phyloP scores from a whole-genome alignment of 108 stramenopile species.

The Nannochloropsis oceanica region DNA sequence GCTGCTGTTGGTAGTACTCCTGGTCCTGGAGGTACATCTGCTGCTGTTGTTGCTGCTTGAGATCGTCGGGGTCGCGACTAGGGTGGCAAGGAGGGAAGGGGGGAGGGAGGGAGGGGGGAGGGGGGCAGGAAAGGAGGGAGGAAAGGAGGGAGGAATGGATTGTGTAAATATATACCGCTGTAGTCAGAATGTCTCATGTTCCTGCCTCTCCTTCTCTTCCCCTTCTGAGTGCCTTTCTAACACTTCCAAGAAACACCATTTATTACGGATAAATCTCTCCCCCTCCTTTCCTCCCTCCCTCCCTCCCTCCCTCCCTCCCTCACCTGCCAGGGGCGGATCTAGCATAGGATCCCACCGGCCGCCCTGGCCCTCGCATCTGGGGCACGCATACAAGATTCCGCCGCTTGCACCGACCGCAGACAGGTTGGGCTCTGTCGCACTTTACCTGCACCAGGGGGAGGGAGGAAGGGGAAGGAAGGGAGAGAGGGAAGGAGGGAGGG shows the following conservation, averaged over 20 bases:
- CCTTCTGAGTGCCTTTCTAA: not conserved
- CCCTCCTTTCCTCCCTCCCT: not conserved
- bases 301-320: not conserved
- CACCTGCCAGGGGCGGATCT: not conserved
- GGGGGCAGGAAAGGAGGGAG: not conserved
- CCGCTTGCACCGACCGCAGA: not conserved
- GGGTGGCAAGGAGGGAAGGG: not conserved
- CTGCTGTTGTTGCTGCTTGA: not conserved
- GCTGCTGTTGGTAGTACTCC: not conserved
- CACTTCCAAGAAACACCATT: not conserved
- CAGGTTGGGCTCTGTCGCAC: not conserved
- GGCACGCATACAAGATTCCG: not conserved
- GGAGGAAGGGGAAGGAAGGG: not conserved
- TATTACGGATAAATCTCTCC: not conserved
- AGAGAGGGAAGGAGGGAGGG: not conserved
- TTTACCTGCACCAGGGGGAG: not conserved
- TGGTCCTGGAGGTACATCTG: not conserved
- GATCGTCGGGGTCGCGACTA: not conserved
- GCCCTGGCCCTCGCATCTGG: not conserved
- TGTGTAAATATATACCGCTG: not conserved
- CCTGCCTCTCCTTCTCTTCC: not conserved
- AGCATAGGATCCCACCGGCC: not conserved
- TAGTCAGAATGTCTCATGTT: not conserved
- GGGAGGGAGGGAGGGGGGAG: not conserved
- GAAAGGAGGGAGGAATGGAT: not conserved